Evolutionary conservation across 129 eudicot genomes (phyloP).

Genomic region (Arctium lappa): DNA sequence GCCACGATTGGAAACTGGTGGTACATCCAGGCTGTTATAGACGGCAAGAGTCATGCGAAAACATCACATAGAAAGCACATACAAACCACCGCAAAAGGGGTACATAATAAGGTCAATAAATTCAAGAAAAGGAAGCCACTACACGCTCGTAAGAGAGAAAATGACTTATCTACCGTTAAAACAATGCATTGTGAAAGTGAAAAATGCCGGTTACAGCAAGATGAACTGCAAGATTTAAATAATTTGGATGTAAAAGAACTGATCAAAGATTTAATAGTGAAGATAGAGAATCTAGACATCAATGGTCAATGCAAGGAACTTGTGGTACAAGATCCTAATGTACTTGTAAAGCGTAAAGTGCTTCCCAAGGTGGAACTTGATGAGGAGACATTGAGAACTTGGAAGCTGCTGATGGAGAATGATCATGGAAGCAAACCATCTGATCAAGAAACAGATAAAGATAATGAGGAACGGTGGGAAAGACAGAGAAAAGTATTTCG

Average conservation of each 20-base stretch:
- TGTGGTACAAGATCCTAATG: conserved; percentile 16
- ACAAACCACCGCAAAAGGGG: background rate
- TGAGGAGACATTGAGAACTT: conserved; percentile 35
- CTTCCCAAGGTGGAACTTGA: conserved; percentile 44
- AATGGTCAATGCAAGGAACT: conserved; percentile 29
- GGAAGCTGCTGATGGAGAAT: conserved; percentile 41
- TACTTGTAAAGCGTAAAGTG: conserved; percentile 24
- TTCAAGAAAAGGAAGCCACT: conserved; percentile 12
- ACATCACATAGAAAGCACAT: background rate
- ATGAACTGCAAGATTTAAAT: conserved; percentile 22
- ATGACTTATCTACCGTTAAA: background rate
- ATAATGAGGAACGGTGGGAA: conserved; percentile 49
- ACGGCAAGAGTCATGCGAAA: background rate
- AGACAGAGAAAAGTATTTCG: conserved; percentile 27
- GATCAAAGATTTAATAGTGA: background rate
- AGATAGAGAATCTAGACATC: conserved; percentile 26
- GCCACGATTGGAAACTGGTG: background rate
- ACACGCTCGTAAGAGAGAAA: background rate
- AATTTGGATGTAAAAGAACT: background rate
- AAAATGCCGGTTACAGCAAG: background rate
- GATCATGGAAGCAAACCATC: conserved; percentile 21
- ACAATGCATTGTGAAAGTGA: background rate
- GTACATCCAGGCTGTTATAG: background rate
- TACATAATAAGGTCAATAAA: conserved; percentile 2
- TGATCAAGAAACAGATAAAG: conserved; percentile 37